Conservation (phyloP, 2,329 filamentous ascomycete genomes). For the Pseudopithomyces maydicus region DNA sequence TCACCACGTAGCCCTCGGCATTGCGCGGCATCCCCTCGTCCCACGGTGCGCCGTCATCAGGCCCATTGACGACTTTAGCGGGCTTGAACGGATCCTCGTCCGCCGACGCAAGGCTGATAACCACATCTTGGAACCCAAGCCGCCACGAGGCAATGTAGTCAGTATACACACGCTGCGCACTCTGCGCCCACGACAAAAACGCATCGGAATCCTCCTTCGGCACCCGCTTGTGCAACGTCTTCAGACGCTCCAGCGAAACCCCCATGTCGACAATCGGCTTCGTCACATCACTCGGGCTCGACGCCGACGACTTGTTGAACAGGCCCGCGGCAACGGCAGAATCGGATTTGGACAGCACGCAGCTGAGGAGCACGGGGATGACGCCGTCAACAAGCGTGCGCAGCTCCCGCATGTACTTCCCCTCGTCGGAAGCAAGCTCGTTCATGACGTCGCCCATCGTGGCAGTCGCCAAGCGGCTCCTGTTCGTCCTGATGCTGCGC, state of each 20-base stretch:
- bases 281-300: conserved; percentile 67
- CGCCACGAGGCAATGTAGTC: conserved; percentile 89
- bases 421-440: conserved; percentile 82
- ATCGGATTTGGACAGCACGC: conserved; percentile 76
- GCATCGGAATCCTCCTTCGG: conserved; percentile 73
- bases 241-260: conserved; percentile 82
- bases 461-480: conserved; percentile 68
- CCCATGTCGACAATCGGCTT: conserved; percentile 95
- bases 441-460: conserved; percentile 77
- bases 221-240: conserved; percentile 77
- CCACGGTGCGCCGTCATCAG: conserved; percentile 56
- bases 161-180: conserved; percentile 76
- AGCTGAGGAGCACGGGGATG: conserved; percentile 86
- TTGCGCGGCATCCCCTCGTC: conserved; percentile 63
- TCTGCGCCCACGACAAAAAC: conserved; percentile 81
- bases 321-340: conserved; percentile 68
- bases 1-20: conserved; percentile 64
- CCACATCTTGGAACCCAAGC: conserved; percentile 89
- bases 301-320: conserved; percentile 65
- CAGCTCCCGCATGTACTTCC: conserved; percentile 86
- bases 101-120: conserved; percentile 86
- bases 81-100: conserved; percentile 64
- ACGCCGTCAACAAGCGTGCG: conserved; percentile 94
- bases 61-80: conserved; percentile 42
- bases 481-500: conserved; percentile 76